These are phyloP conservation scores for Spencermartinsiella ligniputridi DNA, from an alignment of 1,139 yeast species.

Conservation along the genomic window DNA sequence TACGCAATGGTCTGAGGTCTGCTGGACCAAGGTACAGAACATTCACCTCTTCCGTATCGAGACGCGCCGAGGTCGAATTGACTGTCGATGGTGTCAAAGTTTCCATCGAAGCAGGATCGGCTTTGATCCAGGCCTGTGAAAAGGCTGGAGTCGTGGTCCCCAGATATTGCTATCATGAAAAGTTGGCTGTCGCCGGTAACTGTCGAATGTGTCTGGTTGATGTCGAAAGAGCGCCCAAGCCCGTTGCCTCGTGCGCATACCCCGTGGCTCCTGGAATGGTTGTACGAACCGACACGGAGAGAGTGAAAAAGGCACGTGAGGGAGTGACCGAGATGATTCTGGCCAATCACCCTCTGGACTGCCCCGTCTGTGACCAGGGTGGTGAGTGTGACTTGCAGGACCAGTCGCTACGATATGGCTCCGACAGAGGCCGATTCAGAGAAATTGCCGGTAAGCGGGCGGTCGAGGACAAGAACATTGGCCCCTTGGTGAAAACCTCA, in stretches of 20 bases:
- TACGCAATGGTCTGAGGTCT: constrained; percentile 6
- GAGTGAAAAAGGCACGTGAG: constrained; percentile 81
- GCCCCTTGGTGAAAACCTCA: constrained; percentile 84
- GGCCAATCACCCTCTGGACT: constrained; percentile 88
- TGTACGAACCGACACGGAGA: constrained; percentile 73
- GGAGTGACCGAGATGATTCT: constrained; percentile 87
- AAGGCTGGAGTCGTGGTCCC: constrained; percentile 87
- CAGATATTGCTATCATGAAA: constrained; percentile 88
- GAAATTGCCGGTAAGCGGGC: constrained; percentile 87
- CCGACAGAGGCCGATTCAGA: constrained; percentile 80
- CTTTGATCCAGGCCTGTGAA: constrained; percentile 88
- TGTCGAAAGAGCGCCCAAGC: constrained; percentile 84
- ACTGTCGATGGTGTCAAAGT: constrained; percentile 78
- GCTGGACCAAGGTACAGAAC: constrained; percentile 11
- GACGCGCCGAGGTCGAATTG: constrained; percentile 59
- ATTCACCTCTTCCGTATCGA: constrained; percentile 29
- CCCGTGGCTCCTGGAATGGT: constrained; percentile 91
- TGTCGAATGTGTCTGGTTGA: constrained; percentile 94
- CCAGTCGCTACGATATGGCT: constrained; percentile 77
- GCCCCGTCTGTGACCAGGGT: constrained; percentile 93
- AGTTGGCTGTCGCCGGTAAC: constrained; percentile 89
- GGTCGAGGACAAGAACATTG: constrained; percentile 84
- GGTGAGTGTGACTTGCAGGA: constrained; percentile 94
- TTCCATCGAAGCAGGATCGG: constrained; percentile 78
- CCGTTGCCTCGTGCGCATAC: constrained; percentile 88